Evolutionary conservation across 2,329 filamentous ascomycete species (phyloP), one percentile per base, ranked within the genome.

Genomic region (Scedosporium boydii): DNA sequence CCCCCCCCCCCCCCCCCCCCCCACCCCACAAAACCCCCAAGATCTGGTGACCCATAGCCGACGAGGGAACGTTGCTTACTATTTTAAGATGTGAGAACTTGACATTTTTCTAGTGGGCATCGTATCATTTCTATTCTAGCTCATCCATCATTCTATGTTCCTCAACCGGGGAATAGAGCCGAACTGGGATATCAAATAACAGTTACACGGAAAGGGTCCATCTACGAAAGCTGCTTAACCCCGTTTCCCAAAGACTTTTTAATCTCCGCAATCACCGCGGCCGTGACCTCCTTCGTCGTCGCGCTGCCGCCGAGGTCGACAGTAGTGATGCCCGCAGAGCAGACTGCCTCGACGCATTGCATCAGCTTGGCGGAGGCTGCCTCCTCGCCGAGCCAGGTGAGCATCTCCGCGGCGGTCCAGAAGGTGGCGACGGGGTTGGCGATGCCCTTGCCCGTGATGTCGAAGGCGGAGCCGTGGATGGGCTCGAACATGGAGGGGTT

Each of bases 401-500:
- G 68, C 82, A 85, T 84, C 69, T 85, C 82, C 0, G 77, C 76
- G 1, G 80, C 82, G 1, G 80, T 82, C 82, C 83, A 86, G 69
- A 86, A 83, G 0, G 82, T 84, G 0, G 76, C 82, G 0, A 85
- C 81, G 0, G 82, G 82, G 64, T 85, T 85, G 0, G 81, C 80
- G 21, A 83, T 69, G 5, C 82, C 82, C 68, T 82, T 82, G 4
- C 82, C 82, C 0, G 80, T 80, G 59, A 85, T 84, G 64, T 85
- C 82, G 64, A 84, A 84, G 0, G 82, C 82, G 4, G 78, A 82
- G 1, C 82, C 82, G 67, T 85, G 82, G 61, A 86, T 84, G 0
- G 83, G 83, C 73, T 86, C 83, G 65, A 86, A 86, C 80, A 86
- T 84, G 61, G 77, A 81, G 66, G 83, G 66, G 72, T 83, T 69